Evolutionary conservation across 805 yeast genomes (phyloP).

Genomic region (Candida pseudofarinosa): DNA sequence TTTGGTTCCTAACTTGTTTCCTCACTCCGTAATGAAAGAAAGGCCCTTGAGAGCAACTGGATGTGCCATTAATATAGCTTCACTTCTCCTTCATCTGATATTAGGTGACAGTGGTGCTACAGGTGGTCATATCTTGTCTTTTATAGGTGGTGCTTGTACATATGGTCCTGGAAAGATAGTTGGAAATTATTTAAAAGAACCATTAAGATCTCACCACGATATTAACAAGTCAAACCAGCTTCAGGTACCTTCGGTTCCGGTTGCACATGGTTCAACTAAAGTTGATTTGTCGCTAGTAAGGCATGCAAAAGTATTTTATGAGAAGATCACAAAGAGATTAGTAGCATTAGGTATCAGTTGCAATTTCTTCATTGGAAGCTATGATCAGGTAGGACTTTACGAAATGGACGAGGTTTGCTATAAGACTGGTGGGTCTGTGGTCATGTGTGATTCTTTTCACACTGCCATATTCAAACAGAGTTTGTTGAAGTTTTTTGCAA

Average conservation of each 20-base stretch:
- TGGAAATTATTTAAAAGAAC: constrained; percentile 51
- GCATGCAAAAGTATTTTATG: constrained; percentile 44
- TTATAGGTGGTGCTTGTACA: constrained; percentile 64
- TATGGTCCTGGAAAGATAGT: constrained; percentile 63
- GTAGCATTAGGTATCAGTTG: constrained; percentile 51
- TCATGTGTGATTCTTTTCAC: constrained; percentile 61
- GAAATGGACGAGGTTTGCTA: constrained; percentile 60
- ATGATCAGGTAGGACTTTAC: constrained; percentile 63
- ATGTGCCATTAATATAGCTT: constrained; percentile 50
- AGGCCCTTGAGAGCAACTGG: constrained; percentile 58
- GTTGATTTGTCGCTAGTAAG: constrained; percentile 28
- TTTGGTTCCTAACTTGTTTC: constrained; percentile 48
- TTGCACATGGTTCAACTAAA: constrained; percentile 31
- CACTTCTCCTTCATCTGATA: constrained; percentile 31
- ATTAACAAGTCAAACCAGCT: constrained; percentile 41
- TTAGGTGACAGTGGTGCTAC: constrained; percentile 40
- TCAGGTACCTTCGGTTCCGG: constrained; percentile 21
- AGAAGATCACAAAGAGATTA: constrained; percentile 43
- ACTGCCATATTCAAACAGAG: constrained; percentile 70
- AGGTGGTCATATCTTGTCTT: constrained; percentile 53
- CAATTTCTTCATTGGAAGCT: constrained; percentile 59
- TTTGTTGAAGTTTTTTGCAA: constrained; percentile 47
- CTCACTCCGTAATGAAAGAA: constrained; percentile 34
- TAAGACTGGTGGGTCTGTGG: constrained; percentile 60
- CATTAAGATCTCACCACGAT: constrained; percentile 65